Percentiles rank a stretch among this genome's conserved stretches.
Conservation (phyloP, 148 eudicot species). For the Heliosperma pusillum region DNA sequence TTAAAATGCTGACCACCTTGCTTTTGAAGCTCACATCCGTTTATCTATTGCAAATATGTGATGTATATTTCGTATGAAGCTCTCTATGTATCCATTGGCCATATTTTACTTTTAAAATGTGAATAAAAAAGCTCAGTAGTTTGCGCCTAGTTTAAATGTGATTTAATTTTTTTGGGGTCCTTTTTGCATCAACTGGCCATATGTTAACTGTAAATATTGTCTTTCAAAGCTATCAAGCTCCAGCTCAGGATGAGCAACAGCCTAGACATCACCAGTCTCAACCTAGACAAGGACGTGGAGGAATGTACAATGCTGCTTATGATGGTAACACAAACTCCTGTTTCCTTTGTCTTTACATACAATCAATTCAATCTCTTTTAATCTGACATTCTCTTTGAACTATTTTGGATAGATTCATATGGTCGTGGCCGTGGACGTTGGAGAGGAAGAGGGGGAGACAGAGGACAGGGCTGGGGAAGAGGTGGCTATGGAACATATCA, state of each 20-base stretch:
- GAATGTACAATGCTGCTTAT: constrained; percentile 45
- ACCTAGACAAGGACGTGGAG: constrained; percentile 62
- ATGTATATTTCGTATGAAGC: neutral
- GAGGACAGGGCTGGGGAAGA: constrained; percentile 77
- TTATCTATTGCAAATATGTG: neutral
- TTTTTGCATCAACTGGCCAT: neutral
- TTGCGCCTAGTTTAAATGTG: neutral
- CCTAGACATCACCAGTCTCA: constrained; percentile 52
- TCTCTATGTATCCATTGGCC: neutral
- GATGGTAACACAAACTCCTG: constrained; percentile 39
- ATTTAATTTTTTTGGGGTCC: neutral
- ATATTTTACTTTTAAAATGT: neutral
- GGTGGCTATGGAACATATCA: constrained; percentile 81
- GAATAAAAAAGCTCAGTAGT: neutral
- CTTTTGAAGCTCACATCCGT: neutral
- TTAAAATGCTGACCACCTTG: neutral
- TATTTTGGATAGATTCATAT: constrained; percentile 52
- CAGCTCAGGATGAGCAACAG: constrained; percentile 49
- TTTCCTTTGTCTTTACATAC: neutral
- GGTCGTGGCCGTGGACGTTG: constrained; percentile 69
- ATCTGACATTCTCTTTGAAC: neutral
- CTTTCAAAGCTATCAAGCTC: constrained; percentile 78
- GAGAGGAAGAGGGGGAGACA: constrained; percentile 75
- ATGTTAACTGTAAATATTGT: constrained; percentile 3
- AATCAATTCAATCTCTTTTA: neutral